Base-by-base conservation (phyloP, 108 stramenopile genomes). In the Nannochloropsis granulata region DNA sequence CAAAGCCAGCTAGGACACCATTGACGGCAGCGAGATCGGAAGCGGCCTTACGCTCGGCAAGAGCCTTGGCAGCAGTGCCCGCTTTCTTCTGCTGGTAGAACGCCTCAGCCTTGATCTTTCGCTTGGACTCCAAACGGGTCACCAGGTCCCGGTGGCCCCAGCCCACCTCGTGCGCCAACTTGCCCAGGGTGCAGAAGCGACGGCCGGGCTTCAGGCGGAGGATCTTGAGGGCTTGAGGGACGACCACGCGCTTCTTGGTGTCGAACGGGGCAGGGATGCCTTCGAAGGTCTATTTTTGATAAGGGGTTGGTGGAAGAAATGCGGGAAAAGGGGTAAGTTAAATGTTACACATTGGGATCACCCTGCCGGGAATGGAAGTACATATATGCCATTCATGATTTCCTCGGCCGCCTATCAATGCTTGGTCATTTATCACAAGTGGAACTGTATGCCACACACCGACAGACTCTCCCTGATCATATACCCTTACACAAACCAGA, bases 81-180 rank as follows among this genome's bases (percentile, higher is more conserved):
- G 92, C 95, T 94, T 95, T 98, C 93, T 97, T 97, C 90, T 97
- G 93, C 82, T 92, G 93, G 92, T 95, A 98, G 92, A 92, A 98
- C 80, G 94, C 97, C 85, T 94, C 95, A 45, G 93, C 89, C 84
- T 95, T 94, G 43, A 93, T 94, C 91, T 95, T 95, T 86, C 99
- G 93, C 94, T 97, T 95, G 44, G 92, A 90, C 91, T 99, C 99
- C 82, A 99, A 90, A 44, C 86, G 88, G 83, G 85, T 84, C 78
- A 99, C 91, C 43, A 99, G 93, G 42, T 96, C 97, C 86, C 92
- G 89, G 94, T 99, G 95, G 91, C 96, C 96, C 99, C 99, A 99
- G 81, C 99, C 99, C 24, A 98, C 96, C 79, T 93, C 91, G 86
- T 92, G 81, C 25, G 97, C 95, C 44, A 99, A 93, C 43, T 93